Evolutionary conservation across 225 moss, liverwort and hornwort species (phyloP).

Genomic region (Takakia lepidozioides): DNA sequence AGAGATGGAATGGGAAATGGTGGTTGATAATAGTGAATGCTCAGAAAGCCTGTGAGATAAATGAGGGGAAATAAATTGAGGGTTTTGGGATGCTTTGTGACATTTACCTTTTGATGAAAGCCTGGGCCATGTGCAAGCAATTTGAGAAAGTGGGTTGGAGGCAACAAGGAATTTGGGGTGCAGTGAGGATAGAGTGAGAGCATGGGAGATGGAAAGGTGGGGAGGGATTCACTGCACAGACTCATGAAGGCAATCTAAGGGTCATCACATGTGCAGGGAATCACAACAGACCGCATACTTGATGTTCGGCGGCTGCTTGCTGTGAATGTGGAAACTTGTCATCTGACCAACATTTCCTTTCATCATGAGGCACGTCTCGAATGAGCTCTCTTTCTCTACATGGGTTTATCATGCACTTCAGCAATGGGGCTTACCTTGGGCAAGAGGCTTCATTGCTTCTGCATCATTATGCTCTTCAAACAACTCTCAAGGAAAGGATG

Average conservation of each 20-base stretch:
- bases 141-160: no score
- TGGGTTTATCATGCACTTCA: no score
- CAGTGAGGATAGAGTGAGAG: no score
- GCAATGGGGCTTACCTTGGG: no score
- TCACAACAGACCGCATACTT: constrained; percentile 55
- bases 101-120: background rate
- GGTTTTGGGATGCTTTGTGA: background rate
- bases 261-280: constrained; percentile 29
- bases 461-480: no score
- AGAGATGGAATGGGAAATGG: background rate
- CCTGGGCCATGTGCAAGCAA: no score
- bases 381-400: background rate
- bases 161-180: no score
- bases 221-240: background rate
- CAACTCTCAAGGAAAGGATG: no score
- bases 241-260: no score
- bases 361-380: constrained; percentile 41
- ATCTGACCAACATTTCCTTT: constrained; percentile 52
- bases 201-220: background rate
- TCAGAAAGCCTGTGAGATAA: background rate
- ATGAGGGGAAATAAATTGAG: background rate
- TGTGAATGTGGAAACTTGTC: constrained; percentile 60
- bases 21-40: background rate
- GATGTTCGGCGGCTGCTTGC: constrained; percentile 60
- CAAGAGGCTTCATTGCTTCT: no score